Evolutionary conservation across 257 asterid species (phyloP).

Genomic region (Fraxinus pennsylvanica): DNA sequence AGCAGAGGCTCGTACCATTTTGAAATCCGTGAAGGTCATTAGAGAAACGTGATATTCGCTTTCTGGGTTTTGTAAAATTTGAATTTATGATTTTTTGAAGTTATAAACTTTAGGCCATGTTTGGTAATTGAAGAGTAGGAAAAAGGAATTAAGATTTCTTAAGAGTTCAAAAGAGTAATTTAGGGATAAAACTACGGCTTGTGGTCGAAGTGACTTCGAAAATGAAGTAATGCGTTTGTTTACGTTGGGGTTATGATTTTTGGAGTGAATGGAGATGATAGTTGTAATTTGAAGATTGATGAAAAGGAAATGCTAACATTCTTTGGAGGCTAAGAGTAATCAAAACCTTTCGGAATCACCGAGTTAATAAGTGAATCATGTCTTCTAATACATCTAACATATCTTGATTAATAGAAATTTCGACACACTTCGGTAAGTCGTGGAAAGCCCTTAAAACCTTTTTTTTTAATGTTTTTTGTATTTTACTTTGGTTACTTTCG

Average conservation of each 20-base stretch:
- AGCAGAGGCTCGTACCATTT: slow-evolving; percentile 36
- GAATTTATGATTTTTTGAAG: not conserved
- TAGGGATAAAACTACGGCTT: not conserved
- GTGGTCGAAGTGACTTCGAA: not conserved
- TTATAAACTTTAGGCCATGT: not conserved
- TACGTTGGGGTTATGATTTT: too few species aligned
- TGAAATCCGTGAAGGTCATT: slow-evolving; percentile 33
- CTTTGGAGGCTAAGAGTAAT: not conserved
- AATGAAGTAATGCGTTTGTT: not conserved
- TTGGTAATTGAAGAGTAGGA: not conserved
- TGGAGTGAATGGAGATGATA: too few species aligned
- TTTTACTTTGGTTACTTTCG: too few species aligned
- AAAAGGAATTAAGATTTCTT: not conserved
- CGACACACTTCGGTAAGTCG: too few species aligned
- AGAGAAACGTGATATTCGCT: slow-evolving; percentile 35
- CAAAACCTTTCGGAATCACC: not conserved
- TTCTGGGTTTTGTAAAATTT: not conserved
- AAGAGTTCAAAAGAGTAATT: not conserved
- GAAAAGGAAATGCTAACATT: not conserved
- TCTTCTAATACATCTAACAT: not conserved
- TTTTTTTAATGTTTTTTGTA: too few species aligned
- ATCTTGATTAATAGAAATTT: too few species aligned
- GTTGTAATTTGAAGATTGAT: not conserved
- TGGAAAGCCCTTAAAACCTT: too few species aligned
- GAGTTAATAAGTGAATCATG: not conserved